phyloP scores from a whole-genome alignment of 1,139 yeast genomes.

The Eremothecium cymbalariae region DNA sequence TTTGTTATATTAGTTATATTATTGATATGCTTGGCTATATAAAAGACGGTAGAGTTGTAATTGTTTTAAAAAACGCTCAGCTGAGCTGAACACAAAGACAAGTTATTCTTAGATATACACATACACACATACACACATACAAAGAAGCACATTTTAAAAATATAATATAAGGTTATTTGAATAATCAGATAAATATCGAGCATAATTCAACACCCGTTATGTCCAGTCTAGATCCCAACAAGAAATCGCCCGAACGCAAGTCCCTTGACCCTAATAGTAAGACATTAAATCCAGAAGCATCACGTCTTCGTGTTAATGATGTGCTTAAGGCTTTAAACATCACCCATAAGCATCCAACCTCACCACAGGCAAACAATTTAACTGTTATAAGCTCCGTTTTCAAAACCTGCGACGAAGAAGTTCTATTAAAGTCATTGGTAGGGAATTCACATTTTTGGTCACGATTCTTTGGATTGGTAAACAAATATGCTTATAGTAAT shows the following conservation, averaged over 20 bases:
- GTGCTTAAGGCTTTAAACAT: slow-evolving; percentile 2
- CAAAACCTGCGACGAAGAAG: slow-evolving; percentile 3
- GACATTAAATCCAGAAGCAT: slow-evolving; percentile 3
- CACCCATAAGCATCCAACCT: slow-evolving; percentile 2
- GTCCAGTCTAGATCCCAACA: slow-evolving; percentile 1
- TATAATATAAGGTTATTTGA: too few species aligned
- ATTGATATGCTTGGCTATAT: too few species aligned
- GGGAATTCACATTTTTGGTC: slow-evolving; percentile 3
- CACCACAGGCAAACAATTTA: slow-evolving; percentile 5
- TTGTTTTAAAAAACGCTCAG: too few species aligned
- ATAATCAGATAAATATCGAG: too few species aligned
- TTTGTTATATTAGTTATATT: too few species aligned
- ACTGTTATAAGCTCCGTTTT: slow-evolving; percentile 3
- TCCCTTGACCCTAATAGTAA: slow-evolving; percentile 4
- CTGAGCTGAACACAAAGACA: too few species aligned
- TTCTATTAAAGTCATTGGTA: background rate
- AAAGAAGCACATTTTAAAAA: too few species aligned
- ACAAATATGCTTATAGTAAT: slow-evolving; percentile 5
- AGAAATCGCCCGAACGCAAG: slow-evolving; percentile 2
- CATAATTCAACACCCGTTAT: background rate
- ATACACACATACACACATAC: too few species aligned
- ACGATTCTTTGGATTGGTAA: slow-evolving; percentile 1
- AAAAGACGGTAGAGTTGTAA: too few species aligned
- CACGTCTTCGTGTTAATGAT: slow-evolving; percentile 4
- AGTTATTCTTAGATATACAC: too few species aligned